phyloP scores from a whole-genome alignment of 2,329 filamentous ascomycete species.

The Aspergillus oerlinghausenensis region DNA sequence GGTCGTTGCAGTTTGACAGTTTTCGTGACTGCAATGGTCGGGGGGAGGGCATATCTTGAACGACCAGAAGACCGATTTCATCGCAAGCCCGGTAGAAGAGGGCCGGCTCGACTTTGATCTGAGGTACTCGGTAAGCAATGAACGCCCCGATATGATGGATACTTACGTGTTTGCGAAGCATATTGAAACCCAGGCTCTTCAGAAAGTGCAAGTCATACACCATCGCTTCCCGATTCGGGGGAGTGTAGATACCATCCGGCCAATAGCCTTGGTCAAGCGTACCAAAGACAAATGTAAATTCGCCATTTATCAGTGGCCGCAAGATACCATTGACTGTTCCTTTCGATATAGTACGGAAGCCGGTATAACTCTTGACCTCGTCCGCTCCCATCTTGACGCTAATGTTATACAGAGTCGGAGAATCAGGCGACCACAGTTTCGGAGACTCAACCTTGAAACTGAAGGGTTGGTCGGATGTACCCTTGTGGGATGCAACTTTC shows the following conservation, averaged over 20 bases:
- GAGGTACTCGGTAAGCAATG: neutral
- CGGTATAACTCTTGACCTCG: conserved; percentile 59
- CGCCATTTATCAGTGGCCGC: conserved; percentile 62
- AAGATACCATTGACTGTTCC: conserved; percentile 55
- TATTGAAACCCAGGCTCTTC: conserved; percentile 65
- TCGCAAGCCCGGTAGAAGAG: conserved; percentile 67
- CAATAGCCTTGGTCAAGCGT: conserved; percentile 68
- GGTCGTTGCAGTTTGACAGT: conserved; percentile 10
- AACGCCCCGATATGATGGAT: neutral
- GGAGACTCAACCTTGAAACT: conserved; percentile 52
- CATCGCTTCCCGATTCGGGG: conserved; percentile 65
- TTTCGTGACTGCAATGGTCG: conserved; percentile 35
- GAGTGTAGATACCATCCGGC: conserved; percentile 64
- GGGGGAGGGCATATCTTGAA: conserved; percentile 69
- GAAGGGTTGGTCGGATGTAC: conserved; percentile 48
- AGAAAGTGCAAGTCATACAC: conserved; percentile 60
- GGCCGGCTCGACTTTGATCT: conserved; percentile 64
- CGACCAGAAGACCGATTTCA: conserved; percentile 59
- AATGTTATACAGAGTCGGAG: conserved; percentile 61
- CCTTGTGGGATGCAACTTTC: conserved; percentile 43
- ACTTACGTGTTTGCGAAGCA: conserved; percentile 64
- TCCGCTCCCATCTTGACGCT: conserved; percentile 53
- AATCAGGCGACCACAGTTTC: conserved; percentile 61
- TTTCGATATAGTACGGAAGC: conserved; percentile 60
- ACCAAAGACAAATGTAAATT: conserved; percentile 64